Conservation (phyloP, 2,329 filamentous ascomycete species). For the Diaporthe australafricana region DNA sequence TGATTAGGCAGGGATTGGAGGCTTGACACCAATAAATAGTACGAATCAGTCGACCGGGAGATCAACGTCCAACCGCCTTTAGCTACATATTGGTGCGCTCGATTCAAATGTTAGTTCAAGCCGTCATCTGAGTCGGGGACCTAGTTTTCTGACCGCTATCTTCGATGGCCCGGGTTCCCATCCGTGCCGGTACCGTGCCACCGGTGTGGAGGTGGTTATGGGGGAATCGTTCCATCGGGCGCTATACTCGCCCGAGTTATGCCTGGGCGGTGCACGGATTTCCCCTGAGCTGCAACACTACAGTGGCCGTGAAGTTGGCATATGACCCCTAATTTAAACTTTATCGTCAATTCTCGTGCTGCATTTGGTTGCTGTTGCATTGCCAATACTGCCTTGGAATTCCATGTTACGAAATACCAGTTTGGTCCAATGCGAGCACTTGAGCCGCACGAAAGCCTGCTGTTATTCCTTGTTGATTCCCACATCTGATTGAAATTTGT, state of each 20-base stretch:
- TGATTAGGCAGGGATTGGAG: slow-evolving; percentile 15
- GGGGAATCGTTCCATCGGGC: slow-evolving; percentile 1
- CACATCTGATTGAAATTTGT: too few species aligned
- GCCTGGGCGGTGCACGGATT: slow-evolving; percentile 9
- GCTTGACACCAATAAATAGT: neutral
- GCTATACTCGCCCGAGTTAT: slow-evolving; percentile 1
- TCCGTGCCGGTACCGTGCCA: neutral
- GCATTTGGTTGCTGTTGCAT: too few species aligned
- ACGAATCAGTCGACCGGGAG: neutral
- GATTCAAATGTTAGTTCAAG: neutral
- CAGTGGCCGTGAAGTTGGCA: neutral
- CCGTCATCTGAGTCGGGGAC: neutral
- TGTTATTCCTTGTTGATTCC: too few species aligned
- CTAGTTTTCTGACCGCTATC: slow-evolving; percentile 7
- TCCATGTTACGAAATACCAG: too few species aligned
- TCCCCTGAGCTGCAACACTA: slow-evolving; percentile 20
- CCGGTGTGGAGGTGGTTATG: neutral
- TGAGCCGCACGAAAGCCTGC: too few species aligned
- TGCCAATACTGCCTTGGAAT: too few species aligned
- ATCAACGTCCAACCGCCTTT: neutral
- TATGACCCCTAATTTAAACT: too few species aligned
- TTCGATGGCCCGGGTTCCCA: neutral
- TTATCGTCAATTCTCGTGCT: too few species aligned
- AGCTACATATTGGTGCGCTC: neutral
- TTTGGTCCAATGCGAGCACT: too few species aligned